Conservation (phyloP, 2,329 filamentous ascomycete genomes). For the Rasamsonia emersonii region DNA sequence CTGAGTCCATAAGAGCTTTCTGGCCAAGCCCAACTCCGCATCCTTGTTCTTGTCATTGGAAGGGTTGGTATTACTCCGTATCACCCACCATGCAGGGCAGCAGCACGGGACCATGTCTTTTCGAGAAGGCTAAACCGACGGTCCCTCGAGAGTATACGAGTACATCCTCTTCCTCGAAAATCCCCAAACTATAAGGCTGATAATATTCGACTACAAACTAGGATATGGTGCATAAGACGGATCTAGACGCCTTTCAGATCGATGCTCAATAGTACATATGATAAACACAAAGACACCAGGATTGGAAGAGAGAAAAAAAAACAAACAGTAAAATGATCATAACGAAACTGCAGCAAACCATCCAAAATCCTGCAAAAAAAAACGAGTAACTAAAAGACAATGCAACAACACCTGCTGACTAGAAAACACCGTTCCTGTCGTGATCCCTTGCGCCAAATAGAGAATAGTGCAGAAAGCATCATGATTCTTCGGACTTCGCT, state of each 20-base stretch:
- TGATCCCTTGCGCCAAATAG: slow-evolving; percentile 27
- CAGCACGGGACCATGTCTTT: neutral
- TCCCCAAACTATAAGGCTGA: too few species aligned
- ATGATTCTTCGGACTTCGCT: slow-evolving; percentile 23
- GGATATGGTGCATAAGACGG: slow-evolving; percentile 1
- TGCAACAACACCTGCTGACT: slow-evolving; percentile 16
- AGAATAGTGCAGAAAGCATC: slow-evolving; percentile 14
- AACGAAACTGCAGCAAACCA: too few species aligned
- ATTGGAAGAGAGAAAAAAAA: slow-evolving; percentile 6
- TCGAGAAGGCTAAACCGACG: too few species aligned
- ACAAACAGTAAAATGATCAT: too few species aligned
- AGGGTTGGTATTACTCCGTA: too few species aligned
- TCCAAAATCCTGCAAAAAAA: slow-evolving; percentile 5
- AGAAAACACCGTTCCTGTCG: slow-evolving; percentile 29
- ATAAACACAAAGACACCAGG: slow-evolving; percentile 10
- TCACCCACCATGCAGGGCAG: neutral
- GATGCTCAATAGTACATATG: slow-evolving; percentile 8
- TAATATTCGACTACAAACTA: too few species aligned
- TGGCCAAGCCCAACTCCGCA: too few species aligned
- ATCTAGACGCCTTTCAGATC: slow-evolving; percentile 1
- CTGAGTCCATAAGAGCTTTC: too few species aligned
- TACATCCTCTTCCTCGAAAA: too few species aligned
- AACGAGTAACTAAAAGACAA: slow-evolving; percentile 8
- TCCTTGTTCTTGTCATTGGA: too few species aligned
- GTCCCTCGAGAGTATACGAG: too few species aligned